Percentiles rank a stretch among this genome's conserved stretches.
These are phyloP conservation scores for Pestalotiopsis sp. DNA, from an alignment of 2,329 filamentous ascomycete genomes.

Conservation along the genomic window DNA sequence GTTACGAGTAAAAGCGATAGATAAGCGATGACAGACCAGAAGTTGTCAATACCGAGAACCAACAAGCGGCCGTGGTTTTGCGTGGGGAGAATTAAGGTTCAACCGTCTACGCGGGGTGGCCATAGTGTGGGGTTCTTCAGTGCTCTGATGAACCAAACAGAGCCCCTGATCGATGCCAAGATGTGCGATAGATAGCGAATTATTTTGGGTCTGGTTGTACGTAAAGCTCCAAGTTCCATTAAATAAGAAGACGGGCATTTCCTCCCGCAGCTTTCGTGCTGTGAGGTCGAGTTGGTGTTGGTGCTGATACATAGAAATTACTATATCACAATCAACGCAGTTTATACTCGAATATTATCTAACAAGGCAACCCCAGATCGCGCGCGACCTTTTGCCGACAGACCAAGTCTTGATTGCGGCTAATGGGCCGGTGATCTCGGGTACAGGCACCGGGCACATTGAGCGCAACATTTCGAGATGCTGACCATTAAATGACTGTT, in stretches of 20 bases:
- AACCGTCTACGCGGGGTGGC: background rate
- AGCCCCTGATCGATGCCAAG: background rate
- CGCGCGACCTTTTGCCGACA: background rate
- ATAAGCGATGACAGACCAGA: constrained; percentile 5
- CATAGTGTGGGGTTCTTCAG: background rate
- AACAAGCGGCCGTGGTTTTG: background rate
- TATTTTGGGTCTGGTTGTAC: background rate
- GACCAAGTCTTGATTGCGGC: background rate
- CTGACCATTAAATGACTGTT: background rate
- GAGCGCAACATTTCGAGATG: background rate
- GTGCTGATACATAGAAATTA: background rate
- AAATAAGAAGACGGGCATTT: background rate
- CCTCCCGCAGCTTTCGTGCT: background rate
- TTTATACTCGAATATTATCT: too few species aligned
- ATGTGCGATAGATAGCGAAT: background rate
- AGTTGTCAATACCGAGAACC: constrained; percentile 1
- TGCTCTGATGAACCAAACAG: background rate
- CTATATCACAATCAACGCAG: too few species aligned
- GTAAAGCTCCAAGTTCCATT: background rate
- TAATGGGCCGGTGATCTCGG: background rate
- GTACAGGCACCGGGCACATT: background rate
- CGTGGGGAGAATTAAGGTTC: background rate
- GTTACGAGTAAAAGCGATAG: background rate
- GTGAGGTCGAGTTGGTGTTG: background rate
- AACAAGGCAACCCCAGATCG: background rate